Evolutionary conservation across 495 filamentous ascomycete species (phyloP).

Genomic region (Penicillium egyptiacum): DNA sequence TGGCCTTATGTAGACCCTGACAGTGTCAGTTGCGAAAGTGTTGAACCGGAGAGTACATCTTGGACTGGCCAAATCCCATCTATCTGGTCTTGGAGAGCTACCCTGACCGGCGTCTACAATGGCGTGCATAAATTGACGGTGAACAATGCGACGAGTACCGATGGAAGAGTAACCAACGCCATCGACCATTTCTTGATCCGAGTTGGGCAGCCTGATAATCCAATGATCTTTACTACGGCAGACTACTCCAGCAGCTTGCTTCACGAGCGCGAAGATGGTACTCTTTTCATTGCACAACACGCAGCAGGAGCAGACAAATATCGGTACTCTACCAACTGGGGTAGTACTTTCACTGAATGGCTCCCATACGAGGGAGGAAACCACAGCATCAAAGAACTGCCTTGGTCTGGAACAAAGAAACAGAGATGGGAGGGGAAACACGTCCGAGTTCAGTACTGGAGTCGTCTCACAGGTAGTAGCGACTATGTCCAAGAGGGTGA

Average conservation of each 20-base stretch:
- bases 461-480: conserved; percentile 61
- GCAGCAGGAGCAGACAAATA: conserved; percentile 65
- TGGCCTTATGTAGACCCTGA: conserved; percentile 40
- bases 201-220: conserved; percentile 56
- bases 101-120: conserved; percentile 59
- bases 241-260: conserved; percentile 61
- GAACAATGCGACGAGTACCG: conserved; percentile 48
- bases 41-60: conserved; percentile 25
- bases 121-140: conserved; percentile 66
- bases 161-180: conserved; percentile 43
- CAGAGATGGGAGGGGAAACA: conserved; percentile 69
- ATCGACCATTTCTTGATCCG: conserved; percentile 58
- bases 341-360: conserved; percentile 61
- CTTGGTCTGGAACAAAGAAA: conserved; percentile 61
- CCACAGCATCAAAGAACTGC: conserved; percentile 41
- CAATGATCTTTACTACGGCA: conserved; percentile 56
- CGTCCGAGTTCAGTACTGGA: conserved; percentile 68
- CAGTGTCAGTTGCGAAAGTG: conserved; percentile 45
- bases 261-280: conserved; percentile 37
- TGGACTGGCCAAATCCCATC: conserved; percentile 54
- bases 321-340: conserved; percentile 65
- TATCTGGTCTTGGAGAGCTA: conserved; percentile 55
- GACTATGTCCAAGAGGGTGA: conserved; percentile 65
- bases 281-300: conserved; percentile 55
- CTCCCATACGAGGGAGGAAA: conserved; percentile 53